A percentile compares a stretch with the other conserved stretches of the same genome.
Conservation (phyloP, 176 grass and related monocot genomes). For the Alloteropsis semialata region DNA sequence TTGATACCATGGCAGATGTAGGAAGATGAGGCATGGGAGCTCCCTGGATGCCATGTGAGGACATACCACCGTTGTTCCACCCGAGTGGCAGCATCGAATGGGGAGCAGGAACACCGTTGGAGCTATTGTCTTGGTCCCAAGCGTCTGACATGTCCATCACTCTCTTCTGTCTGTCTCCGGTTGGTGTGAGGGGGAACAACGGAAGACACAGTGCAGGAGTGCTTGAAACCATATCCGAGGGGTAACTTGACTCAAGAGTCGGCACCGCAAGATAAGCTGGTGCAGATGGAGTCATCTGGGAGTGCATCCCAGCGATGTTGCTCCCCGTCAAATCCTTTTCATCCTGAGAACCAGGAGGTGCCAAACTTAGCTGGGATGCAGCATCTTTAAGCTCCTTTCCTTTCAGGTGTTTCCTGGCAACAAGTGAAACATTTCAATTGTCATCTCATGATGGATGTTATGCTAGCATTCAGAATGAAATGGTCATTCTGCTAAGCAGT, state of each 20-base stretch:
- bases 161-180: not conserved
- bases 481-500: not conserved
- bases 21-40: not conserved
- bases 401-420: not conserved
- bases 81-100: not conserved
- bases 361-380: not conserved
- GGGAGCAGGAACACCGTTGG: not conserved
- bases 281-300: not conserved
- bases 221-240: not conserved
- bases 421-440: not conserved
- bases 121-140: not conserved
- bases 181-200: not conserved
- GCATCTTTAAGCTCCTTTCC: not conserved
- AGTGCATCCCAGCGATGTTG: not conserved
- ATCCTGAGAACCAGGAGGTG: not conserved
- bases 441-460: not conserved
- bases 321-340: not conserved
- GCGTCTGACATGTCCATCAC: not conserved
- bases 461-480: not conserved
- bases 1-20: not conserved
- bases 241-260: not conserved
- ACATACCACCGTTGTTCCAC: not conserved
- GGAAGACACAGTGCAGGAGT: not conserved
- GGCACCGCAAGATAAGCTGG: not conserved
- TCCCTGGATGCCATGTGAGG: not conserved